Conservation (phyloP, 2,329 filamentous ascomycete species). For the Trichothecium roseum region DNA sequence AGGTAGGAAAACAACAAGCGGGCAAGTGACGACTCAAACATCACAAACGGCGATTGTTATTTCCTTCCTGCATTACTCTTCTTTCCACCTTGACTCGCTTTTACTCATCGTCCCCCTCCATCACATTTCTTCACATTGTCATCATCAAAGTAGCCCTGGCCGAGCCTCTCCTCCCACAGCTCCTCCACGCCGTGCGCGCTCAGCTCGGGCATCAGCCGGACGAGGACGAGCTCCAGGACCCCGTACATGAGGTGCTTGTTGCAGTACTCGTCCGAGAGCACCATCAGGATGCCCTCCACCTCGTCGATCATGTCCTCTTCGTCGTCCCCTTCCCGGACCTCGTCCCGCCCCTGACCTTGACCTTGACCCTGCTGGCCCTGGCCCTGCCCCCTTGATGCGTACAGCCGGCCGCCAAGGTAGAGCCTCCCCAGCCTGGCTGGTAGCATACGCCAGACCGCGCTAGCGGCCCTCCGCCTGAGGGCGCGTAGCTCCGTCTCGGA, state of each 20-base stretch:
- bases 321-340: slow-evolving; percentile 23
- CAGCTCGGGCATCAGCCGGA: slow-evolving; percentile 76
- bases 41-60: slow-evolving; percentile 4
- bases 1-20: too few species aligned
- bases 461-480: slow-evolving; percentile 58
- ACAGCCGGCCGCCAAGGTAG: slow-evolving; percentile 35
- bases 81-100: too few species aligned
- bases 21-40: too few species aligned
- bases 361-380: slow-evolving; percentile 9
- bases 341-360: slow-evolving; percentile 12
- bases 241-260: slow-evolving; percentile 88
- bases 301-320: slow-evolving; percentile 42
- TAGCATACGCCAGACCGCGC: slow-evolving; percentile 39
- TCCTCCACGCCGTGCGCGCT: slow-evolving; percentile 60
- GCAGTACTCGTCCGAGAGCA: slow-evolving; percentile 74
- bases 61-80: too few species aligned
- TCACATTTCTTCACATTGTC: too few species aligned
- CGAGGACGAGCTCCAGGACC: slow-evolving; percentile 71
- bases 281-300: slow-evolving; percentile 57
- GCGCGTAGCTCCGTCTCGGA: slow-evolving; percentile 47
- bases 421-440: slow-evolving; percentile 36
- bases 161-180: slow-evolving; percentile 62
- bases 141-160: slow-evolving; percentile 7
- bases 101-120: too few species aligned
- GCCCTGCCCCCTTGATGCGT: slow-evolving; percentile 6